phyloP scores from a whole-genome alignment of 2,329 filamentous ascomycete genomes.

The Cladophialophora psammophila region DNA sequence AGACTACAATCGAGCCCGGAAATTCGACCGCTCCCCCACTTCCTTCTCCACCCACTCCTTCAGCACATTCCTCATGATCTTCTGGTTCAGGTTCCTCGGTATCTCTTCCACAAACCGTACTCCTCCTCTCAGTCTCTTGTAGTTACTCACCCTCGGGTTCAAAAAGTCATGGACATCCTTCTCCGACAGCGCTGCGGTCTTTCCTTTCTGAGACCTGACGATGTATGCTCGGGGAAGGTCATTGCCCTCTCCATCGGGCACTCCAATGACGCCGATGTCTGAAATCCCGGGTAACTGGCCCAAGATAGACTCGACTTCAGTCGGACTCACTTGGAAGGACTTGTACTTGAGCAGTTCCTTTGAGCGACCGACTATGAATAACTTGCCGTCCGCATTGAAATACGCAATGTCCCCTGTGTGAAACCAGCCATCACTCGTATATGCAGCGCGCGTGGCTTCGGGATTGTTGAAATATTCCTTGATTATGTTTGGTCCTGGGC shows the following conservation, averaged over 20 bases:
- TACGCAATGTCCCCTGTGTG: slow-evolving; percentile 53
- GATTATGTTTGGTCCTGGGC: slow-evolving; percentile 33
- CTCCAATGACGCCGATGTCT: slow-evolving; percentile 57
- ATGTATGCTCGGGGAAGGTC: slow-evolving; percentile 57
- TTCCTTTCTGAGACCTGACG: slow-evolving; percentile 44
- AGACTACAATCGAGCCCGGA: slow-evolving; percentile 21
- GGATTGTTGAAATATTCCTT: slow-evolving; percentile 42
- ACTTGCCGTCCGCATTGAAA: slow-evolving; percentile 45
- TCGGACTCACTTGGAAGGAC: slow-evolving; percentile 56
- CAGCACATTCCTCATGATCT: slow-evolving; percentile 51
- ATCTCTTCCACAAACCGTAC: slow-evolving; percentile 58
- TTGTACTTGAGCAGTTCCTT: slow-evolving; percentile 57
- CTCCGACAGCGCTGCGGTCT: slow-evolving; percentile 42
- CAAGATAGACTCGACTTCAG: slow-evolving; percentile 56
- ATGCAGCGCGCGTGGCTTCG: slow-evolving; percentile 42
- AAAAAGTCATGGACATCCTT: slow-evolving; percentile 47
- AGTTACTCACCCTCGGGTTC: slow-evolving; percentile 50
- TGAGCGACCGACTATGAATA: slow-evolving; percentile 52
- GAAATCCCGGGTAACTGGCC: slow-evolving; percentile 49
- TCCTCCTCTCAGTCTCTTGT: slow-evolving; percentile 57
- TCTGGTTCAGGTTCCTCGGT: slow-evolving; percentile 58
- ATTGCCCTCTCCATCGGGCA: slow-evolving; percentile 42
- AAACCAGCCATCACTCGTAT: slow-evolving; percentile 51
- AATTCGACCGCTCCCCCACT: not conserved
- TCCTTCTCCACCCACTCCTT: slow-evolving; percentile 31